phyloP scores from a whole-genome alignment of 2,329 filamentous ascomycete genomes.

The Annulohypoxylon truncatum region DNA sequence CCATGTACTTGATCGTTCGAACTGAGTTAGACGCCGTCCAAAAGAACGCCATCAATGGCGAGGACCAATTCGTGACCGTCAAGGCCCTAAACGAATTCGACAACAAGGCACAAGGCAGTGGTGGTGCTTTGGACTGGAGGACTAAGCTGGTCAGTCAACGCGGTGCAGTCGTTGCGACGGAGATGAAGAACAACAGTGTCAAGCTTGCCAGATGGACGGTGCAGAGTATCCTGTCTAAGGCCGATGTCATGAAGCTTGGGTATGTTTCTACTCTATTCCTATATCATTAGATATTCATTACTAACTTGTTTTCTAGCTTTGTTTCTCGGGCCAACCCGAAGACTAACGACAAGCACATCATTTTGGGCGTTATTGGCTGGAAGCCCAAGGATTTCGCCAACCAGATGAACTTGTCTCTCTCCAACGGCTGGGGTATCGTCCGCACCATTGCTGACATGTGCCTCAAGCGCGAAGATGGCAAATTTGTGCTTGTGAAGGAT shows the following conservation, averaged over 20 bases:
- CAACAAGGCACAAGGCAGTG: slow-evolving; percentile 94
- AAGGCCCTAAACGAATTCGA: slow-evolving; percentile 99
- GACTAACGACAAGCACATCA: slow-evolving; percentile 91
- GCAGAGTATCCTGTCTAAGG: slow-evolving; percentile 94
- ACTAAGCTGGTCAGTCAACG: slow-evolving; percentile 93
- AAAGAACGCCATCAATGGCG: slow-evolving; percentile 92
- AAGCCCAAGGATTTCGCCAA: slow-evolving; percentile 96
- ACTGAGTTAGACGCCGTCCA: slow-evolving; percentile 95
- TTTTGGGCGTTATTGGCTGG: slow-evolving; percentile 95
- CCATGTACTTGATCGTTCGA: slow-evolving; percentile 90
- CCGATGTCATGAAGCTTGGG: slow-evolving; percentile 99
- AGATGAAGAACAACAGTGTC: slow-evolving; percentile 99
- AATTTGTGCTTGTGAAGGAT: slow-evolving; percentile 87
- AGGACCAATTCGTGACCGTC: slow-evolving; percentile 90
- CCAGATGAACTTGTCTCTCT: slow-evolving; percentile 97
- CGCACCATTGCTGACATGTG: slow-evolving; percentile 98
- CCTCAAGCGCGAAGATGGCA: slow-evolving; percentile 79
- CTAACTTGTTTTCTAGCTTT: slow-evolving; percentile 69
- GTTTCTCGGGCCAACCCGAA: slow-evolving; percentile 95
- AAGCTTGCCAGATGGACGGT: slow-evolving; percentile 98
- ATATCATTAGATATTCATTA: neutral
- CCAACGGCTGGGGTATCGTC: slow-evolving; percentile 99
- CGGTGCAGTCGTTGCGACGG: slow-evolving; percentile 96
- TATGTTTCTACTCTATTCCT: slow-evolving; percentile 60
- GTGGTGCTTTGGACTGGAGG: slow-evolving; percentile 96